phyloP scores from a whole-genome alignment of 148 eudicot species.

The Persicaria tinctoria region DNA sequence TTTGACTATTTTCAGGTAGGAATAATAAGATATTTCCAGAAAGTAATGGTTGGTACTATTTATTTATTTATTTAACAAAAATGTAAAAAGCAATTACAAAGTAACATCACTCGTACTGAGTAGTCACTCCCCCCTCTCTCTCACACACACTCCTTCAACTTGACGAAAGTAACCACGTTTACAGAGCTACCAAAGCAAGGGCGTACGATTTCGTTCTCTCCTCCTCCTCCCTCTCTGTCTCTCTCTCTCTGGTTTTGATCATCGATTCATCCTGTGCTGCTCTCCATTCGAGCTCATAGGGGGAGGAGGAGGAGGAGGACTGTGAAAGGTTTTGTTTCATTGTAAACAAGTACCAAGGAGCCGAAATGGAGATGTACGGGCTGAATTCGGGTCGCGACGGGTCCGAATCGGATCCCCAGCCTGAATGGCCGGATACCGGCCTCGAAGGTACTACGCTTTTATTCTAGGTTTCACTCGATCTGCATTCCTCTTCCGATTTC shows the following conservation, averaged over 20 bases:
- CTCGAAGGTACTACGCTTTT: constrained; percentile 26
- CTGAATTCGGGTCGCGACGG: constrained; percentile 19
- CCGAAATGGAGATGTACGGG: constrained; percentile 30
- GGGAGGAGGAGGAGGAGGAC: background rate
- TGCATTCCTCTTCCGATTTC: background rate
- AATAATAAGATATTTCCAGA: no score
- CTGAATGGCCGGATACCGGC: constrained; percentile 31
- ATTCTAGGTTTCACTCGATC: background rate
- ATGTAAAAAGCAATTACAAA: no score
- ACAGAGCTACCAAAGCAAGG: background rate
- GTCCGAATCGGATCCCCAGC: constrained; percentile 23
- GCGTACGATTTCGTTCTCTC: constrained; percentile 5
- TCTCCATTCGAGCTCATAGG: background rate
- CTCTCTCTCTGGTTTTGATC: constrained; percentile 2
- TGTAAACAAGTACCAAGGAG: background rate
- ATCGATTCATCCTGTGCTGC: background rate
- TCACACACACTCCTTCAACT: no score
- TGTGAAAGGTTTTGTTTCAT: background rate
- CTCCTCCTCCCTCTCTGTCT: background rate
- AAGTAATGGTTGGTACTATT: no score
- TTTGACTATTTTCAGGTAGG: no score
- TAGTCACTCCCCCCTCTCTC: no score
- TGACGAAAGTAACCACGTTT: background rate
- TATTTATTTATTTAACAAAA: no score
- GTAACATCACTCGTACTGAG: no score